Conservation (phyloP, 1,139 yeast genomes). For the Trichomonascaceae sp. region DNA sequence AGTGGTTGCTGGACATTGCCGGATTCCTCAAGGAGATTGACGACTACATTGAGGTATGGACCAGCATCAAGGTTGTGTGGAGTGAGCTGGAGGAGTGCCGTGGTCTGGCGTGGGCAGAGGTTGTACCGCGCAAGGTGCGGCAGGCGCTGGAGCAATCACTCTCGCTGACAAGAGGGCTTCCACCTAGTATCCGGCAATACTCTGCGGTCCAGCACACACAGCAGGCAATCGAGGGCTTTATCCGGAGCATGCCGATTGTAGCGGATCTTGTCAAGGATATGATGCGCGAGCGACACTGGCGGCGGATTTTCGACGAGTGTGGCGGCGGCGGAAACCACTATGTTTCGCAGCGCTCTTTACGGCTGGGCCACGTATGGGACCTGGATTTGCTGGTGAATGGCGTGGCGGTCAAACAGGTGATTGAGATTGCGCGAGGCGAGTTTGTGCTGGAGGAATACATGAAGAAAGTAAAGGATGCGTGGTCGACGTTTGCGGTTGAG, state of each 20-base stretch:
- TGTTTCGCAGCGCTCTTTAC: constrained; percentile 13
- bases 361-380: constrained; percentile 51
- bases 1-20: constrained; percentile 1
- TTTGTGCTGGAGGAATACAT: constrained; percentile 48
- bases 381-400: constrained; percentile 40
- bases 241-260: constrained; percentile 32
- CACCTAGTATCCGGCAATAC: constrained; percentile 51
- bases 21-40: constrained; percentile 34
- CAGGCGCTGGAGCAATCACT: constrained; percentile 40
- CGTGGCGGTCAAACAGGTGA: constrained; percentile 33
- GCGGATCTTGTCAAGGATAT: constrained; percentile 43
- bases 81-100: constrained; percentile 36
- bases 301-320: constrained; percentile 14
- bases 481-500: constrained; percentile 36
- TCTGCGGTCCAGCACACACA: constrained; percentile 55
- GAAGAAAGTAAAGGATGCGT: constrained; percentile 29
- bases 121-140: constrained; percentile 37
- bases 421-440: constrained; percentile 65
- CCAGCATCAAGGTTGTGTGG: constrained; percentile 44
- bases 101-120: constrained; percentile 36
- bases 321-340: not conserved
- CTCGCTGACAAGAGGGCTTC: constrained; percentile 37
- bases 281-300: constrained; percentile 63
- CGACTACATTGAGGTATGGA: constrained; percentile 56
- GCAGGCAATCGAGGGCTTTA: constrained; percentile 30